Conservation (phyloP, 495 filamentous ascomycete genomes). For the Jackrogersella multiformis region DNA sequence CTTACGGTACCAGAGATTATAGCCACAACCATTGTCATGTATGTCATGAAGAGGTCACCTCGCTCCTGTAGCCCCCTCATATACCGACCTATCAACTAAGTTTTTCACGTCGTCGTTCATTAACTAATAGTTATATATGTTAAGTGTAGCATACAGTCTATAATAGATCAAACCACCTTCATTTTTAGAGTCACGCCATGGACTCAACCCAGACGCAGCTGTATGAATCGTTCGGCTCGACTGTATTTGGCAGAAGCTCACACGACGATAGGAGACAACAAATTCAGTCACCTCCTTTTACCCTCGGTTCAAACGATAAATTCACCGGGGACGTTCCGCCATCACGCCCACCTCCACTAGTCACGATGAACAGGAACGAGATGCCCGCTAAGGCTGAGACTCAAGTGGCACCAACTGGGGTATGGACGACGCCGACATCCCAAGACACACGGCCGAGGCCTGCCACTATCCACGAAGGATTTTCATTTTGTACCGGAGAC, state of each 20-base stretch:
- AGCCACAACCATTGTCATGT: slow-evolving; percentile 49
- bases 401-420: slow-evolving; percentile 49
- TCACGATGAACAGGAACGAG: slow-evolving; percentile 55
- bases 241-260: slow-evolving; percentile 41
- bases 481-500: slow-evolving; percentile 64
- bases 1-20: slow-evolving; percentile 38
- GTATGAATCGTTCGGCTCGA: slow-evolving; percentile 45
- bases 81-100: slow-evolving; percentile 25
- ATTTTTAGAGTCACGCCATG: slow-evolving; percentile 48
- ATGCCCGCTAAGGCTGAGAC: slow-evolving; percentile 51
- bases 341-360: slow-evolving; percentile 47
- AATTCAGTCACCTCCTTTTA: slow-evolving; percentile 54
- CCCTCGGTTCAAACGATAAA: slow-evolving; percentile 51
- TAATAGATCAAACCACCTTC: slow-evolving; percentile 50
- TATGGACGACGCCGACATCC: slow-evolving; percentile 57
- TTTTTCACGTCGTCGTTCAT: slow-evolving; percentile 22
- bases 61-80: slow-evolving; percentile 40
- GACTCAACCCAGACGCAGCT: slow-evolving; percentile 53
- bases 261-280: slow-evolving; percentile 53
- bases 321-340: slow-evolving; percentile 51
- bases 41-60: slow-evolving; percentile 48
- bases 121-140: slow-evolving; percentile 28
- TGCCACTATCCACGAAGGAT: slow-evolving; percentile 67
- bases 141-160: slow-evolving; percentile 41
- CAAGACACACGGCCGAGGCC: slow-evolving; percentile 59